A percentile compares a stretch with the other conserved stretches of the same genome.
Evolutionary conservation across 306 rosid species (phyloP).

Genomic region (Geum urbanum): DNA sequence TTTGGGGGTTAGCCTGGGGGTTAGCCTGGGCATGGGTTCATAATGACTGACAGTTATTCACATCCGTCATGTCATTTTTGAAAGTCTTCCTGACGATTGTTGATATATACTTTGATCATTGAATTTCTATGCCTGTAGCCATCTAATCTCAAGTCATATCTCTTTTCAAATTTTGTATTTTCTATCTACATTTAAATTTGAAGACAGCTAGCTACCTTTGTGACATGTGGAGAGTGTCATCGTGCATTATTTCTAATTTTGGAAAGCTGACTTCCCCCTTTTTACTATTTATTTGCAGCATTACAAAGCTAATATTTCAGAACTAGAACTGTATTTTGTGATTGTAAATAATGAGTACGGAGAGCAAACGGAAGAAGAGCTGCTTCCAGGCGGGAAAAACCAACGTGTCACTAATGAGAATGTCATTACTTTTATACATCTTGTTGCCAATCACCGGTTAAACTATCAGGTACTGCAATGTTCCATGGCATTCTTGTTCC

Average conservation of each 20-base stretch:
- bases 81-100: background rate
- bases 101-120: background rate
- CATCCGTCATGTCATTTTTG: background rate
- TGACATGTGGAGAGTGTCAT: background rate
- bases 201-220: background rate
- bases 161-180: background rate
- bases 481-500: slow-evolving; percentile 10
- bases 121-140: background rate
- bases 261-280: slow-evolving; percentile 3
- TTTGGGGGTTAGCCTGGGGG: too few species aligned
- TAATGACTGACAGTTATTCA: background rate
- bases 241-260: slow-evolving; percentile 8
- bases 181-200: background rate
- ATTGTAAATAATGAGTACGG: slow-evolving; percentile 93
- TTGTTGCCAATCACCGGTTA: slow-evolving; percentile 95
- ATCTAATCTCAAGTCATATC: background rate
- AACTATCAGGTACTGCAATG: slow-evolving; percentile 71
- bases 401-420: slow-evolving; percentile 73
- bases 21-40: background rate
- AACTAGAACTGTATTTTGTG: slow-evolving; percentile 84
- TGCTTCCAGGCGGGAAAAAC: slow-evolving; percentile 76
- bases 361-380: slow-evolving; percentile 95
- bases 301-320: slow-evolving; percentile 69
- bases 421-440: slow-evolving; percentile 92
- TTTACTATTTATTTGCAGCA: slow-evolving; percentile 51